Base-by-base conservation (phyloP, 805 yeast genomes). In the Suhomyces sp. region DNA sequence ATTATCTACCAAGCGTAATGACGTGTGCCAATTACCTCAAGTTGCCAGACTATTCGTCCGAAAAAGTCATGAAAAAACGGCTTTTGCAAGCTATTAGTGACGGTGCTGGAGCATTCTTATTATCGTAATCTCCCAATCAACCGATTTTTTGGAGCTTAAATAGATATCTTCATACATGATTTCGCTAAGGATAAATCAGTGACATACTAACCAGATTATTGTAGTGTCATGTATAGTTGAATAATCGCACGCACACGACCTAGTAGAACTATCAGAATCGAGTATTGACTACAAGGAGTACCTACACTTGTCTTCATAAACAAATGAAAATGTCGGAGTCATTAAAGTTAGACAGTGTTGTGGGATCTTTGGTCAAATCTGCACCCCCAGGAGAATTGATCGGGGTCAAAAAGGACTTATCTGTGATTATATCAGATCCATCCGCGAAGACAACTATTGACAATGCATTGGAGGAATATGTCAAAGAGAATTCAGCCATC, bases 1-100 rank as follows among this genome's bases (percentile, higher is more conserved):
- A 81, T 42, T 88, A 83, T 52, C 68, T 93, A 38, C 98, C 98
- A 2, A 87, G 96, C 61, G 98, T 93, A 3, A 91, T 91, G 98
- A 91, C 98, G 0, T 91, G 98, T 67, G 97, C 95, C 3, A 91
- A 91, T 55, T 93, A 91, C 54, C 69, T 91, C 46, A 91, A 91
- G 56, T 64, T 93, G 14, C 98, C 98, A 4, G 76, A 83, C 43
- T 93, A 91, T 54, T 73, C 87, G 3, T 64, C 74, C 22, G 73
- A 70, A 39, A 79, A 70, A 12, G 59, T 85, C 2, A 72, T 93
- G 81, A 65, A 57, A 32, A 54, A 66, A 20, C 68, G 83, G 34
- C 60, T 93, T 6, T 33, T 60, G 9, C 83, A 77, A 40, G 97
- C 98, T 0, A 77, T 88, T 51, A 69, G 68, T 4, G 97, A 91